Evolutionary conservation across 192 early-diverging fungal genomes (phyloP).

Genomic region (Coemansia reversa): DNA sequence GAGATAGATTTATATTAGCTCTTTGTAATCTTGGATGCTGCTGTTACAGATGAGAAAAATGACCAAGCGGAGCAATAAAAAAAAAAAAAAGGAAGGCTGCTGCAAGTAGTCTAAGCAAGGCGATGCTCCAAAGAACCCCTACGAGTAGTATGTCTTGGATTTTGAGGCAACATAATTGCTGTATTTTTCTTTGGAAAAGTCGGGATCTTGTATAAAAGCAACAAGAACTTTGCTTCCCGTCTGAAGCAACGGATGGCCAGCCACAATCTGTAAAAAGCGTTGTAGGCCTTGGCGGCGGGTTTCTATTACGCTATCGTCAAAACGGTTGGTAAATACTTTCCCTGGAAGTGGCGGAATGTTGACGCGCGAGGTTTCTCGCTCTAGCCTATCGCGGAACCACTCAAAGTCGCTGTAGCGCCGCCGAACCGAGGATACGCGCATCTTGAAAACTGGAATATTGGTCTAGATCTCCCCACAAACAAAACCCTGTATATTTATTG

Average conservation of each 20-base stretch:
- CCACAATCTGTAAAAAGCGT: constrained; percentile 93
- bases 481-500: background rate
- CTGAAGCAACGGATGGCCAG: constrained; percentile 95
- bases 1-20: background rate
- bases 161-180: constrained; percentile 8
- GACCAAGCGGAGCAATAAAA: background rate
- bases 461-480: constrained; percentile 52
- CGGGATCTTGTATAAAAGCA: constrained; percentile 93
- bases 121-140: background rate
- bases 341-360: constrained; percentile 95
- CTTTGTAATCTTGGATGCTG: background rate
- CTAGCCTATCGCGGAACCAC: constrained; percentile 95
- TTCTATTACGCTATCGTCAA: constrained; percentile 96
- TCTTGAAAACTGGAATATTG: constrained; percentile 96
- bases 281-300: constrained; percentile 85
- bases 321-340: constrained; percentile 95
- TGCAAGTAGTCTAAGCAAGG: background rate
- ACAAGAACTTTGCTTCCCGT: constrained; percentile 92
- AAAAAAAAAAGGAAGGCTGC: background rate
- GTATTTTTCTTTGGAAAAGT: constrained; percentile 78
- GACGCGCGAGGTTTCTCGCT: constrained; percentile 86
- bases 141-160: background rate
- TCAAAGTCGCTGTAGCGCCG: constrained; percentile 98
- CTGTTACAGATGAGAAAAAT: background rate
- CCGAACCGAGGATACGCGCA: constrained; percentile 77